Percentiles rank a stretch among this genome's conserved stretches.
Conservation (phyloP, 495 filamentous ascomycete genomes). For the Thermothielavioides terrestris region DNA sequence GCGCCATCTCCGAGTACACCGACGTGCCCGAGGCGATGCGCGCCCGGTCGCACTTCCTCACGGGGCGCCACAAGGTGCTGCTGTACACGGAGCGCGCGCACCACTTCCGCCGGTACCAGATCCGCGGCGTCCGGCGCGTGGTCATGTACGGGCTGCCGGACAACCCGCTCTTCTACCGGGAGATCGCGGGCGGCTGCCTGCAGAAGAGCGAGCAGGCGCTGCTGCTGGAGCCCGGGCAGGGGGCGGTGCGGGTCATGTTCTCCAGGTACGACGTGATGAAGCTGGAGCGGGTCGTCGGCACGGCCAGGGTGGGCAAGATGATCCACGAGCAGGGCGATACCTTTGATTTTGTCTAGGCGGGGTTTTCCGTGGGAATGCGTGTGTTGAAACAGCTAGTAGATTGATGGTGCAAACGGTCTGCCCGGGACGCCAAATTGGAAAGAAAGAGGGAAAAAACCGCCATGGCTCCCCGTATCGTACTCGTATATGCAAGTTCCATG, state of each 20-base stretch:
- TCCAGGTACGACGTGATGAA: slow-evolving; percentile 82
- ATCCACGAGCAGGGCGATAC: slow-evolving; percentile 74
- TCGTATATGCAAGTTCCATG: no score
- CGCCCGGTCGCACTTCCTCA: slow-evolving; percentile 79
- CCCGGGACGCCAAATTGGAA: neutral
- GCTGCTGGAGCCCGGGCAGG: slow-evolving; percentile 38
- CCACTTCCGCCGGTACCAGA: slow-evolving; percentile 78
- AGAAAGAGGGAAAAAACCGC: no score
- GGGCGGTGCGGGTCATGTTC: slow-evolving; percentile 64
- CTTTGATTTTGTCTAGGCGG: slow-evolving; percentile 64
- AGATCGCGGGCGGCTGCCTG: slow-evolving; percentile 68
- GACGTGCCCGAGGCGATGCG: slow-evolving; percentile 64
- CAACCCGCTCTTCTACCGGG: slow-evolving; percentile 79
- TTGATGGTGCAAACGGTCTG: neutral
- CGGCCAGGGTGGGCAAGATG: slow-evolving; percentile 63
- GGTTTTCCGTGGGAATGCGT: no score
- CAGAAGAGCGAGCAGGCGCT: slow-evolving; percentile 47
- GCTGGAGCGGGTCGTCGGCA: slow-evolving; percentile 83
- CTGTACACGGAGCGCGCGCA: slow-evolving; percentile 90
- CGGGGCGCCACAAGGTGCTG: slow-evolving; percentile 69
- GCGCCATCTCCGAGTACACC: slow-evolving; percentile 81
- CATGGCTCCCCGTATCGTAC: neutral
- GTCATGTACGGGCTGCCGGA: slow-evolving; percentile 85
- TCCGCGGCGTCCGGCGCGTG: slow-evolving; percentile 70
- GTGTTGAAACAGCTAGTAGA: no score